Conservation (phyloP, 129 eudicot species). For the Silybum marianum region DNA sequence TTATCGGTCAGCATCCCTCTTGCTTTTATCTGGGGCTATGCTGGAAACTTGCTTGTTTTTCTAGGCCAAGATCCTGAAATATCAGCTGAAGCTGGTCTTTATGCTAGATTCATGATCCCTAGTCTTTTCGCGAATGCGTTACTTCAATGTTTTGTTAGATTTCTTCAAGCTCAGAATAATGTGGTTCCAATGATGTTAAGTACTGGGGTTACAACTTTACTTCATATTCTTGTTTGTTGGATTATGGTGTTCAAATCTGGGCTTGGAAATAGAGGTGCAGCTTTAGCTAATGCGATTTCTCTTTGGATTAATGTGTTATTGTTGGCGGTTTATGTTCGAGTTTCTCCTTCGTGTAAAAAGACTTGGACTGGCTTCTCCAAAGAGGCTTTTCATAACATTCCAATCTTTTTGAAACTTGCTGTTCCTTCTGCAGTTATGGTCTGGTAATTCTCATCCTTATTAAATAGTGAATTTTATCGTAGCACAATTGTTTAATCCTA, state of each 20-base stretch:
- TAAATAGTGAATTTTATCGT: background rate
- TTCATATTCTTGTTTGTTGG: constrained; percentile 63
- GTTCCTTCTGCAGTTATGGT: constrained; percentile 83
- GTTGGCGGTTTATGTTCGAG: constrained; percentile 52
- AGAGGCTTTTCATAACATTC: constrained; percentile 55
- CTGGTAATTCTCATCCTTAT: constrained; percentile 46
- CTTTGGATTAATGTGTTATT: constrained; percentile 63
- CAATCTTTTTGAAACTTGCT: constrained; percentile 56
- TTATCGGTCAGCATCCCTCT: constrained; percentile 59
- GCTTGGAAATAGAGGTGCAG: constrained; percentile 75
- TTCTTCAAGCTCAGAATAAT: constrained; percentile 65
- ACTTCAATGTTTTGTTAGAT: constrained; percentile 70
- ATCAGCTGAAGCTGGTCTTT: constrained; percentile 65
- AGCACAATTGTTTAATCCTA: background rate
- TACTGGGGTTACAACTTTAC: constrained; percentile 54
- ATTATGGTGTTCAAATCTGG: constrained; percentile 63
- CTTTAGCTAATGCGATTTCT: constrained; percentile 69
- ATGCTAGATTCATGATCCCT: constrained; percentile 69
- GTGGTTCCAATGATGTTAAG: constrained; percentile 73
- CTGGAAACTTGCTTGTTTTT: constrained; percentile 52
- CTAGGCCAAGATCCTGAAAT: constrained; percentile 74
- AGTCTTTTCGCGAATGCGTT: constrained; percentile 59
- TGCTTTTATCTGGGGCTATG: constrained; percentile 62
- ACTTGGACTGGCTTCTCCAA: constrained; percentile 74
- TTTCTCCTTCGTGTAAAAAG: constrained; percentile 58